phyloP scores from a whole-genome alignment of 1,284 basidiomycete species.

The Peniophora sp. region DNA sequence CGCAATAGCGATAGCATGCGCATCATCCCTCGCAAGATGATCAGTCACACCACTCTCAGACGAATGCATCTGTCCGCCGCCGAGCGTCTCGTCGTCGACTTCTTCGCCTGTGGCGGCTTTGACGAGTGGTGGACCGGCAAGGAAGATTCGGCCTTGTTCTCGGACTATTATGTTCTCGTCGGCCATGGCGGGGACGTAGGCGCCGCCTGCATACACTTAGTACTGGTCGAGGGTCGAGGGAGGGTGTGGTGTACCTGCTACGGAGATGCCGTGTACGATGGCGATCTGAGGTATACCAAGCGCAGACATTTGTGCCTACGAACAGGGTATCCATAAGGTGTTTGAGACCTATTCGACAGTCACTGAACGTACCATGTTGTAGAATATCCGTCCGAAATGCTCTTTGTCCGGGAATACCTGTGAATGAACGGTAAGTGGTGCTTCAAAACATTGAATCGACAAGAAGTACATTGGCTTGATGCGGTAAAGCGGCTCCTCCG shows the following conservation, averaged over 20 bases:
- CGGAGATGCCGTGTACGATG: conserved; percentile 90
- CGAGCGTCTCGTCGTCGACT: conserved; percentile 88
- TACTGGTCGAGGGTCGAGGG: conserved; percentile 22
- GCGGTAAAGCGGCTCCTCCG: conserved; percentile 87
- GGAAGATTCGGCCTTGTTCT: conserved; percentile 90
- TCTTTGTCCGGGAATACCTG: conserved; percentile 83
- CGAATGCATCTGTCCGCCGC: conserved; percentile 92
- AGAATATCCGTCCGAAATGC: conserved; percentile 95
- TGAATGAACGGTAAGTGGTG: too few species aligned
- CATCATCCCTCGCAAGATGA: conserved; percentile 83
- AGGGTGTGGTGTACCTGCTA: conserved; percentile 45
- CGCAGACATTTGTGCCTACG: conserved; percentile 83
- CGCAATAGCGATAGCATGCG: conserved; percentile 82
- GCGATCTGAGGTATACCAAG: conserved; percentile 88
- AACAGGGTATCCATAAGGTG: too few species aligned
- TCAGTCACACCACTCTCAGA: conserved; percentile 92
- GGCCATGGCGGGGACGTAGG: conserved; percentile 95
- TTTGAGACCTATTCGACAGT: too few species aligned
- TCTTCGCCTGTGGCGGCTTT: conserved; percentile 93
- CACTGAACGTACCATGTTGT: conserved; percentile 75
- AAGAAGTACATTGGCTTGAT: conserved; percentile 87
- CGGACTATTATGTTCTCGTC: conserved; percentile 94
- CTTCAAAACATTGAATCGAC: not conserved
- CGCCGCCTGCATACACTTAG: conserved; percentile 70
- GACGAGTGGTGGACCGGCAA: conserved; percentile 93